Conservation (phyloP, 202 grass and related monocot genomes). For the Musa balbisiana region DNA sequence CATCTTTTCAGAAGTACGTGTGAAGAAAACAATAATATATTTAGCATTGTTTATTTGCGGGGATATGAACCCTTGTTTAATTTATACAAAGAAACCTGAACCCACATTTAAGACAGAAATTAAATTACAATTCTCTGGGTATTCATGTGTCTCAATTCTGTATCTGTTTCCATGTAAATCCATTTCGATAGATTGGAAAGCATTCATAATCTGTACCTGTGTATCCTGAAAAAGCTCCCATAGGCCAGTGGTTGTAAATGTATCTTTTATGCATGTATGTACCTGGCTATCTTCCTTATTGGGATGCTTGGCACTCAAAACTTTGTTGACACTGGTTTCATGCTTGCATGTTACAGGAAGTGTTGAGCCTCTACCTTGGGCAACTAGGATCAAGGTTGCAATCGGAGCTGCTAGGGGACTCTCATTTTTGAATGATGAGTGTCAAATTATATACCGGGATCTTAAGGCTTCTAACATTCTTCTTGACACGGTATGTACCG, state of each 20-base stretch:
- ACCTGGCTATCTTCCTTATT: no score
- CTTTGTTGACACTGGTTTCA: neutral
- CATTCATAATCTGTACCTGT: neutral
- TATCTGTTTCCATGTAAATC: neutral
- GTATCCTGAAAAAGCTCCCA: neutral
- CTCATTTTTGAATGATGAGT: slow-evolving; percentile 2
- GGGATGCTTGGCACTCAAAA: neutral
- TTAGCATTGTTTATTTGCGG: neutral
- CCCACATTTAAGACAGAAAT: no score
- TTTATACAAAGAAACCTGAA: neutral
- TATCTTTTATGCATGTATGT: no score
- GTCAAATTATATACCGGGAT: neutral
- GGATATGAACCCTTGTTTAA: neutral
- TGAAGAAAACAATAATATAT: neutral
- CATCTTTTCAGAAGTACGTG: slow-evolving; percentile 4
- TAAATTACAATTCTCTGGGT: no score
- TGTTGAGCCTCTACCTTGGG: neutral
- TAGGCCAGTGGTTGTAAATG: neutral
- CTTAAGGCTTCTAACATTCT: slow-evolving; percentile 2
- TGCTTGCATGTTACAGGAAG: neutral
- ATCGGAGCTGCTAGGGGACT: slow-evolving; percentile 2
- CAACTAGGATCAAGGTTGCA: neutral
- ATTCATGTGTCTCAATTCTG: no score
- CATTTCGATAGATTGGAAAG: neutral
- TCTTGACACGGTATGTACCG: neutral